These are phyloP conservation scores for Quercus aquifolioides DNA, from an alignment of 306 rosid species.

Conservation along the genomic window DNA sequence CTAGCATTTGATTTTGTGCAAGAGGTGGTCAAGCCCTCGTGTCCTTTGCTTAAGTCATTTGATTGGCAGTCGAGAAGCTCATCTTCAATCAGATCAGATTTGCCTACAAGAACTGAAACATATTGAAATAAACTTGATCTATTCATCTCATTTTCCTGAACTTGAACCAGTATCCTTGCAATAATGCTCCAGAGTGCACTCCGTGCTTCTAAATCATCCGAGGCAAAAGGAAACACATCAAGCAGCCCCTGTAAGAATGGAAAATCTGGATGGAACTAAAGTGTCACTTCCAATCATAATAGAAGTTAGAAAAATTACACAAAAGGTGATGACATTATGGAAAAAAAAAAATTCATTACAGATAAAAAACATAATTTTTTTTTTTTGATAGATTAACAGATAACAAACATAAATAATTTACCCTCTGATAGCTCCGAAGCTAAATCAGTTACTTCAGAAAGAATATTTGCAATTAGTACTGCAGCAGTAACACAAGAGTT, in stretches of 20 bases:
- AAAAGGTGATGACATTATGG: slow-evolving; percentile 2
- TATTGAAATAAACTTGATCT: slow-evolving; percentile 42
- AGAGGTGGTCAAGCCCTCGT: slow-evolving; percentile 21
- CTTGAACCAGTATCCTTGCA: slow-evolving; percentile 58
- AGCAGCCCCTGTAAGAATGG: slow-evolving; percentile 69
- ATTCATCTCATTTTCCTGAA: slow-evolving; percentile 59
- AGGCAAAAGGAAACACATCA: slow-evolving; percentile 78
- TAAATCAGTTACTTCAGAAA: slow-evolving; percentile 59
- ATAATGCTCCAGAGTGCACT: slow-evolving; percentile 82
- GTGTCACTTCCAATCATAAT: slow-evolving; percentile 20
- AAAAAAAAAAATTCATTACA: neutral
- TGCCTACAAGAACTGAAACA: slow-evolving; percentile 56
- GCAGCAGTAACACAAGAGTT: slow-evolving; percentile 80
- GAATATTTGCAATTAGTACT: slow-evolving; percentile 79
- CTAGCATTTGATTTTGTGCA: slow-evolving; percentile 46
- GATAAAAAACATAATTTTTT: neutral
- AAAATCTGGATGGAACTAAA: slow-evolving; percentile 46
- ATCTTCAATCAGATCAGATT: slow-evolving; percentile 77
- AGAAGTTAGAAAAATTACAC: neutral
- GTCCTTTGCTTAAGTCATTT: slow-evolving; percentile 31
- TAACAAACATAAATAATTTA: slow-evolving; percentile 24
- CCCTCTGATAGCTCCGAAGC: slow-evolving; percentile 59
- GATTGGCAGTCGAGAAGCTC: slow-evolving; percentile 64
- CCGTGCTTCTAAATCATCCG: slow-evolving; percentile 79
- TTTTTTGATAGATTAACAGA: neutral